phyloP scores from a whole-genome alignment of 139 green algal species.

The Chlorella sp. region DNA sequence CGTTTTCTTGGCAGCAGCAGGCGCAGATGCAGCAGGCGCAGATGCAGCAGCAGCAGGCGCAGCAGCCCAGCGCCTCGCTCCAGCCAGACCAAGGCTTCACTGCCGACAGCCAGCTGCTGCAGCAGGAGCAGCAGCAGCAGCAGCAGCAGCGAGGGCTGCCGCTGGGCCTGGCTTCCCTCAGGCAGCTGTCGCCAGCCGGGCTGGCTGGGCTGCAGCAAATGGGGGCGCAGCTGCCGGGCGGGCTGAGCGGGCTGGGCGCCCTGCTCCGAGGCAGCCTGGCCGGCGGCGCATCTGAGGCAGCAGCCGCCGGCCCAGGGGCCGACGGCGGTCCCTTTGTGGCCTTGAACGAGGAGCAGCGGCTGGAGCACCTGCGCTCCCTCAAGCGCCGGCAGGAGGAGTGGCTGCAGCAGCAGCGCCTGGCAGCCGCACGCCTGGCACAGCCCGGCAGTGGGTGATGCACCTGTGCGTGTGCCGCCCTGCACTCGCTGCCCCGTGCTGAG shows the following conservation, averaged over 20 bases:
- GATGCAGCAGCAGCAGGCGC: too few relatives aligned
- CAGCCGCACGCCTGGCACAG: background rate
- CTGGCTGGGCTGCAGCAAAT: background rate
- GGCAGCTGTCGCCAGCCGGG: background rate
- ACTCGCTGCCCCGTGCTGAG: too few relatives aligned
- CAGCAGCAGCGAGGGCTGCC: background rate
- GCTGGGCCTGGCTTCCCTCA: background rate
- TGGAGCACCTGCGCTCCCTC: constrained; percentile 14
- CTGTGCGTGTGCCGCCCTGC: too few relatives aligned
- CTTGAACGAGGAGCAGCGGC: background rate
- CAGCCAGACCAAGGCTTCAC: background rate
- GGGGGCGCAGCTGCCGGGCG: background rate
- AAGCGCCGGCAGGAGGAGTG: constrained; percentile 25
- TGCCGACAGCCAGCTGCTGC: background rate
- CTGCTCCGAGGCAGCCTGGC: background rate
- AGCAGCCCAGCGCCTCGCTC: background rate
- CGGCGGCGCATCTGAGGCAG: background rate
- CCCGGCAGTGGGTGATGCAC: background rate
- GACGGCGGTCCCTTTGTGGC: background rate
- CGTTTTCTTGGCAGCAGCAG: background rate
- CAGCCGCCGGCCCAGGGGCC: too few relatives aligned
- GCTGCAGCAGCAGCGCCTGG: constrained; percentile 13
- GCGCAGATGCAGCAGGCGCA: too few relatives aligned
- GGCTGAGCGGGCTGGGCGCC: background rate
- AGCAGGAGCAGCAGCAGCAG: constrained; percentile 6